Evolutionary conservation across 495 filamentous ascomycete species (phyloP), one percentile per base, ranked within the genome.

Genomic region (Sordaria brevicollis): DNA sequence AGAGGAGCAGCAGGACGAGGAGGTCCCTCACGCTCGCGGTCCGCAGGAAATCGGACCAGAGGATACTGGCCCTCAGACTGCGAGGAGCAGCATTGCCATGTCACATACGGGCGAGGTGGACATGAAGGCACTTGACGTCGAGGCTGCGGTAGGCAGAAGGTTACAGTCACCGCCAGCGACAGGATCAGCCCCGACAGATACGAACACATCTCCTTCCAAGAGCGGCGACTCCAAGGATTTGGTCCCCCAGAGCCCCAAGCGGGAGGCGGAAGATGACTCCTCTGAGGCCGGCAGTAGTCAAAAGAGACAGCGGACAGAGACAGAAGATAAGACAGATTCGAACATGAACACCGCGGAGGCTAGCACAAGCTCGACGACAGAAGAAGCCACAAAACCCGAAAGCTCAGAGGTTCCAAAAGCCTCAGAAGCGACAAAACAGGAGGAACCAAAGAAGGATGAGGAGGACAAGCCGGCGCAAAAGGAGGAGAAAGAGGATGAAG

Each of bases 1-100:
- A 9, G 80, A 80, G 31, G 79, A 79, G 2, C 79, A 79, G 33
- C 79, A 79, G 2, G 85, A 87, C 19, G 86, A 88, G 3, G 93
- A 95, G 73, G 74, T 86, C 1, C 92, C 93, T 13, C 92, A 96
- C 75, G 92, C 91, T 3, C 86, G 91, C 17, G 92, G 93, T 0
- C 94, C 95, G 0, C 87, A 90, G 11, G 85, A 91, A 69, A 88
- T 99, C 31, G 94, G 93, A 0, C 87, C 92, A 33, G 91, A 93
- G 74, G 95, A 99, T 76, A 89, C 91, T 76, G 95, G 95, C 1
- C 87, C 92, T 19, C 94, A 97, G 77, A 80, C 71, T 68, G 78
- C 78, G 0, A 79, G 73, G 0, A 67, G 69, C 2, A 73, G 74
- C 11, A 71, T 71, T 21, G 69, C 69, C 65, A 73, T 73, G 75